Evolutionary conservation across 2,329 filamentous ascomycete genomes (phyloP).

Genomic region (Fusarium cicatricum): DNA sequence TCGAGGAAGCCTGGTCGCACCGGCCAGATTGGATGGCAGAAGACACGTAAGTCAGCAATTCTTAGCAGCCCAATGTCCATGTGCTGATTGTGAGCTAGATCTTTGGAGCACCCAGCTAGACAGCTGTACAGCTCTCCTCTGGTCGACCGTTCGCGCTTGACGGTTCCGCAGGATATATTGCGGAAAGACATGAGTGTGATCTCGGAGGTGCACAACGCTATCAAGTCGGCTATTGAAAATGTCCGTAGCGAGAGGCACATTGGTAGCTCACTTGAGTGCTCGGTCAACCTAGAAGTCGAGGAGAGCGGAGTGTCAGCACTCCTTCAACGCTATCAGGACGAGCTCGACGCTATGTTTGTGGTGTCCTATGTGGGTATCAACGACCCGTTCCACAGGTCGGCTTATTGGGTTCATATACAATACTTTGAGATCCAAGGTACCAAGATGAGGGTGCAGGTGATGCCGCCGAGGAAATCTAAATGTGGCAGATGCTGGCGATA

Average conservation of each 20-base stretch:
- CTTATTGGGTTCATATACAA: slow-evolving; percentile 53
- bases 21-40: slow-evolving; percentile 70
- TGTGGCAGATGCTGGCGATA: slow-evolving; percentile 93
- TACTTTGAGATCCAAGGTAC: slow-evolving; percentile 53
- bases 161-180: slow-evolving; percentile 49
- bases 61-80: neutral
- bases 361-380: slow-evolving; percentile 69
- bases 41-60: slow-evolving; percentile 49
- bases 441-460: slow-evolving; percentile 52
- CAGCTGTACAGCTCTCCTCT: slow-evolving; percentile 58
- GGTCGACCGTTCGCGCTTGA: slow-evolving; percentile 51
- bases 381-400: slow-evolving; percentile 38
- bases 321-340: slow-evolving; percentile 54
- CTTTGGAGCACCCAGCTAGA: slow-evolving; percentile 51
- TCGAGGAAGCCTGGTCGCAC: slow-evolving; percentile 89
- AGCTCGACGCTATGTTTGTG: slow-evolving; percentile 72
- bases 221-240: slow-evolving; percentile 79
- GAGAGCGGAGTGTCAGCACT: slow-evolving; percentile 45
- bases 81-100: slow-evolving; percentile 38
- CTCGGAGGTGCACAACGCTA: slow-evolving; percentile 66
- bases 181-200: slow-evolving; percentile 57
- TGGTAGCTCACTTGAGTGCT: slow-evolving; percentile 82
- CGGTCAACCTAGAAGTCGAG: slow-evolving; percentile 65
- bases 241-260: slow-evolving; percentile 77
- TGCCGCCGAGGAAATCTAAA: slow-evolving; percentile 68